Conservation (phyloP, 805 yeast species). For the Priceomyces fermenticarens region DNA sequence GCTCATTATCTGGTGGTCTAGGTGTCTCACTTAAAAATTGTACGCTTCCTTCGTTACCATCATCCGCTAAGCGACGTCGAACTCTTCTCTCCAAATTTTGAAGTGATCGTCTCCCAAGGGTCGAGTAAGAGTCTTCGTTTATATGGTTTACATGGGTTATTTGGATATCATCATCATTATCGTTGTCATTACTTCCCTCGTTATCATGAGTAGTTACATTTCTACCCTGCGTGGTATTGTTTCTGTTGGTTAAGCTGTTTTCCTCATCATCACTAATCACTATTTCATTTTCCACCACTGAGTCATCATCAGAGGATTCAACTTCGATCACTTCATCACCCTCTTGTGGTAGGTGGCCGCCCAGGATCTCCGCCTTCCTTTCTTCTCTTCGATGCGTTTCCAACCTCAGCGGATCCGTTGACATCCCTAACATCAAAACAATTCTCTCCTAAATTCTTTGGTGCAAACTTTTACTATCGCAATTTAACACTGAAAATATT, state of each 20-base stretch:
- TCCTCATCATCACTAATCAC: too few relatives aligned
- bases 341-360: constrained; percentile 1
- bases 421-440: not conserved
- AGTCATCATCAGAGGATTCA: constrained; percentile 14
- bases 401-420: constrained; percentile 1
- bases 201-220: not conserved
- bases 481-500: too few relatives aligned
- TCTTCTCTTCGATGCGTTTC: not conserved
- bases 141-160: constrained; percentile 11
- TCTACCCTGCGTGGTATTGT: not conserved
- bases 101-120: not conserved
- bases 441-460: too few relatives aligned
- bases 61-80: constrained; percentile 8
- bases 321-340: constrained; percentile 12
- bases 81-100: constrained; percentile 2
- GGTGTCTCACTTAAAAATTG: constrained; percentile 22
- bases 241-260: not conserved
- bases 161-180: constrained; percentile 17
- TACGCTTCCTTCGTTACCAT: constrained; percentile 15
- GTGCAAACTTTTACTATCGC: too few relatives aligned
- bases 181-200: constrained; percentile 1
- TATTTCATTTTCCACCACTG: not conserved
- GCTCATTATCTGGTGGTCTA: not conserved
- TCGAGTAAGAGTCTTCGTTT: not conserved
- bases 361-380: not conserved